Evolutionary conservation across 129 eudicot genomes (phyloP).

Genomic region (Mikania micrantha): DNA sequence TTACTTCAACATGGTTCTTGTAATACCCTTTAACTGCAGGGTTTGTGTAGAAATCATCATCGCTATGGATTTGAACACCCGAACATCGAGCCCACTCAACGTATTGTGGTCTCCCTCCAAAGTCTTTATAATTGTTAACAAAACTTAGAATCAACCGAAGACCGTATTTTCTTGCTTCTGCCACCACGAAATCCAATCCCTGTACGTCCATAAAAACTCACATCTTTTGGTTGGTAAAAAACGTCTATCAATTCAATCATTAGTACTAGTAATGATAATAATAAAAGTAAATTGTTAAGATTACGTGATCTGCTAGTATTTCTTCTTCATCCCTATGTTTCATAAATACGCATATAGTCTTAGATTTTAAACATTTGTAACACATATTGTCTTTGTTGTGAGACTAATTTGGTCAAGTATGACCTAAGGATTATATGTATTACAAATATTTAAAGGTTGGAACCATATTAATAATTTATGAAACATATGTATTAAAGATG

Average conservation of each 20-base stretch:
- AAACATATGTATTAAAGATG: no score
- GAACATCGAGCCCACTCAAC: conserved; percentile 62
- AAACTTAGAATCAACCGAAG: conserved; percentile 58
- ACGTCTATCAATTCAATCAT: not conserved
- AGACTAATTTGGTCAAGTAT: no score
- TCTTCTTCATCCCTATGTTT: no score
- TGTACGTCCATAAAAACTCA: not conserved
- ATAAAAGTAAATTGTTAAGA: no score
- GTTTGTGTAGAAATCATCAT: conserved; percentile 63
- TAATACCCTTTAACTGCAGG: conserved; percentile 39
- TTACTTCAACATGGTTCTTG: conserved; percentile 51
- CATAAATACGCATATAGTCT: no score
- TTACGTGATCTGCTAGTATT: no score
- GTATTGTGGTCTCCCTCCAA: conserved; percentile 68
- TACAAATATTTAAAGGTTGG: no score
- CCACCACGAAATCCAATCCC: conserved; percentile 71
- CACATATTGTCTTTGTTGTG: no score
- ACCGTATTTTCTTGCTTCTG: conserved; percentile 64
- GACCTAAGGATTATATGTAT: no score
- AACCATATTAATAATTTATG: no score
- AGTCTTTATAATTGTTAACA: conserved; percentile 65
- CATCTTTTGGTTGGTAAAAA: not conserved
- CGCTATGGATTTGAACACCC: conserved; percentile 32
- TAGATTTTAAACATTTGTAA: no score
- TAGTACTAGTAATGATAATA: no score